Conservation (phyloP, 2,329 filamentous ascomycete species). For the Aspergillus sp. region DNA sequence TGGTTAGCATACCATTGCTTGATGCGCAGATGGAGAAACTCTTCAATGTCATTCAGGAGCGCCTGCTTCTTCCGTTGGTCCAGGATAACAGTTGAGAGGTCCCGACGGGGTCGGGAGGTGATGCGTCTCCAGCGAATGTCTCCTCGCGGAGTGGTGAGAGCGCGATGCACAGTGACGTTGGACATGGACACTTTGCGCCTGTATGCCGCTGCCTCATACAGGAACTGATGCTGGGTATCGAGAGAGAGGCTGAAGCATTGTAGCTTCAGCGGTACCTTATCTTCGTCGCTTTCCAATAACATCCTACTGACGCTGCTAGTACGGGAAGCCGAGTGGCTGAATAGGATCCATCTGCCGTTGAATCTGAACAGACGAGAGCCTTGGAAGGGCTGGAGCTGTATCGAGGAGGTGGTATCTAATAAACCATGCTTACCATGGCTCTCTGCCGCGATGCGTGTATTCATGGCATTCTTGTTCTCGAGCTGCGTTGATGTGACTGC, state of each 20-base stretch:
- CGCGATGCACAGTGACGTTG: conserved; percentile 28
- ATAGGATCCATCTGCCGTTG: too few relatives aligned
- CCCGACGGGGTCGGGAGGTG: conserved; percentile 65
- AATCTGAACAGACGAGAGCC: too few relatives aligned
- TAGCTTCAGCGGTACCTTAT: neutral
- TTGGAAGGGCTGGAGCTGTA: too few relatives aligned
- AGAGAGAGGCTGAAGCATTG: too few relatives aligned
- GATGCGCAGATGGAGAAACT: conserved; percentile 67
- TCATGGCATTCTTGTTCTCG: neutral
- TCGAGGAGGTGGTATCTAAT: too few relatives aligned
- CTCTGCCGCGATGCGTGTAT: neutral
- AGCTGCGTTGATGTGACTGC: neutral
- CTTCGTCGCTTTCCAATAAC: too few relatives aligned
- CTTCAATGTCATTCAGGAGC: conserved; percentile 71
- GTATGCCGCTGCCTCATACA: too few relatives aligned
- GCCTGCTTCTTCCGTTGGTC: conserved; percentile 65
- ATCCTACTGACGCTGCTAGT: too few relatives aligned
- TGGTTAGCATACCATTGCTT: conserved; percentile 73
- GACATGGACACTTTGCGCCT: too few relatives aligned
- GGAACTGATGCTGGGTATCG: too few relatives aligned
- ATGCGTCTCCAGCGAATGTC: conserved; percentile 57
- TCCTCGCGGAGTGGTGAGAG: conserved; percentile 35
- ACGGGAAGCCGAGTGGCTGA: too few relatives aligned
- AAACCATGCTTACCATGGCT: too few relatives aligned
- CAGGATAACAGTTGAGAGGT: conserved; percentile 74